These are phyloP conservation scores for Medicago ruthenica DNA, from an alignment of 306 rosid species.

Conservation along the genomic window DNA sequence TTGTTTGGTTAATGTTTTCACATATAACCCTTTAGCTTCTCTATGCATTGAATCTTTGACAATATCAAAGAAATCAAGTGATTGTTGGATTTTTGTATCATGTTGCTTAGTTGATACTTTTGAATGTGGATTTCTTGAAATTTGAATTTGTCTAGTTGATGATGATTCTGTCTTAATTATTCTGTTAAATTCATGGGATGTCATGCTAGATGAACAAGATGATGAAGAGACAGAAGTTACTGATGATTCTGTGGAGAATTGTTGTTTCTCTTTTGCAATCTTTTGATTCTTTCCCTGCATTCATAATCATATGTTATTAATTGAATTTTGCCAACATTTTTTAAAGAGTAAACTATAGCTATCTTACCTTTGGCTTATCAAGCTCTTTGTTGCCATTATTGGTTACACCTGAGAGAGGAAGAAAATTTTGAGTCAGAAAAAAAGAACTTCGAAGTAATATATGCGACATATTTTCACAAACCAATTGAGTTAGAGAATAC, in stretches of 20 bases:
- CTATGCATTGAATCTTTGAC: conserved; percentile 64
- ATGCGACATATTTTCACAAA: too few species aligned
- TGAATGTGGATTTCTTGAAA: conserved; percentile 37
- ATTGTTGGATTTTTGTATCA: conserved; percentile 21
- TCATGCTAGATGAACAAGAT: conserved; percentile 79
- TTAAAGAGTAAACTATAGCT: not conserved
- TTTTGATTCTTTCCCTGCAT: conserved; percentile 64
- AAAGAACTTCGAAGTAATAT: not conserved
- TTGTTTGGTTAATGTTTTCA: conserved; percentile 60
- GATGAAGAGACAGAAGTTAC: conserved; percentile 70
- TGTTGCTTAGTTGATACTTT: too few species aligned
- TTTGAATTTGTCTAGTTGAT: conserved; percentile 43
- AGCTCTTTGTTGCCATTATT: conserved; percentile 47
- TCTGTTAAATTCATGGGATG: conserved; percentile 68
- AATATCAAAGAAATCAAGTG: conserved; percentile 51
- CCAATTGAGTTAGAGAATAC: too few species aligned
- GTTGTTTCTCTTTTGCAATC: conserved; percentile 56
- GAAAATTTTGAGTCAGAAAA: not conserved
- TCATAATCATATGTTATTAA: conserved; percentile 1
- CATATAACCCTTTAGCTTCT: conserved; percentile 60
- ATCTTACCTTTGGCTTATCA: conserved; percentile 57
- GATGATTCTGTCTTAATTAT: conserved; percentile 56
- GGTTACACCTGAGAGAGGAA: conserved; percentile 51
- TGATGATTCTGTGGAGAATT: conserved; percentile 74
- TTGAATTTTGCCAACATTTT: conserved; percentile 16